Evolutionary conservation across 805 yeast species (phyloP), one percentile per base, ranked within the genome.

Genomic region (Yamadazyma paraphyllophila): DNA sequence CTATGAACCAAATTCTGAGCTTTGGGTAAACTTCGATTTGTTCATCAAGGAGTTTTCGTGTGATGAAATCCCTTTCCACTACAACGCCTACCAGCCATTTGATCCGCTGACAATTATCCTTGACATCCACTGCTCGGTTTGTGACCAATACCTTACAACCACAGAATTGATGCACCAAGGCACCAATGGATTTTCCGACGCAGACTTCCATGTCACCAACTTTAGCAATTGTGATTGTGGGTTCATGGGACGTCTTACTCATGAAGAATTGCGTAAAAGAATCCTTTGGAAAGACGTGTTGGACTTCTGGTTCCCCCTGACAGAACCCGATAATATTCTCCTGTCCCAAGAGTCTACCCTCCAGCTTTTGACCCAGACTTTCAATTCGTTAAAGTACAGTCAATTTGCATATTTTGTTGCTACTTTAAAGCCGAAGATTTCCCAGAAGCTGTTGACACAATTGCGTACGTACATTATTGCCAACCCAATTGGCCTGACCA

Each of bases 221-320:
- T 24, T 38, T n/a, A 25, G 42, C 10, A 37, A 48, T 30, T 58
- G 62, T 32, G 13, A 7, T 5, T 56, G 60, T 48, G 50, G 50
- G 25, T 53, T 51, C 13, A 15, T 13, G 1, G 20, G 26, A 2
- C 24, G 29, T 7, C 36, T 61, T 15, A 51, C 50, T 20, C 62
- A 57, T 33, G 59, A 59, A 4, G 58, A 55, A 30, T 48, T 61
- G 17, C 43, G 61, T 31, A 57, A 53, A 33, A 33, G 63, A 9
- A 53, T 53, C 20, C 33, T 62, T 9, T 48, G 46, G 36, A 46
- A 27, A 20, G 50, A 44, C 15, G 30, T 38, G 7, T 33, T 42
- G 32, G 44, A 38, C 29, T 38, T 36, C 29, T 37, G 43, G 34
- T 44, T 41, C 15, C 32, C 44, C 5, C 16, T 16, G 5, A 34